These are phyloP conservation scores for Mycena polygramma DNA, from an alignment of 768 basidiomycete species.

Conservation along the genomic window DNA sequence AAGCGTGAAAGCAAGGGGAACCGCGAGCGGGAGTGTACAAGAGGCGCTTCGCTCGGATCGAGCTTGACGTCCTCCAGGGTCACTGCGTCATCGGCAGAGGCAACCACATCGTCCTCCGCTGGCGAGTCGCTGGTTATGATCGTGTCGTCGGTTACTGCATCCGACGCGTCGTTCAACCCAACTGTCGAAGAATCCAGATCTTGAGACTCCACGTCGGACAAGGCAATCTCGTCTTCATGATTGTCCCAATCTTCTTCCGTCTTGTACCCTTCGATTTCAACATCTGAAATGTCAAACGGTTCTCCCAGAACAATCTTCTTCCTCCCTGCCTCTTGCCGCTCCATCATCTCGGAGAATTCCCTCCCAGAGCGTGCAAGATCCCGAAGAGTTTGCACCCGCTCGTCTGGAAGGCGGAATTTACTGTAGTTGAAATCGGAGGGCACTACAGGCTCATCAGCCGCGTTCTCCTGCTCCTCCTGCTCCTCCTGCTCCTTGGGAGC, in stretches of 20 bases:
- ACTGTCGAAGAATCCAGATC: background rate
- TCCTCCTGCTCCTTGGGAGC: conserved; percentile 35
- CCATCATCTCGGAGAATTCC: conserved; percentile 27
- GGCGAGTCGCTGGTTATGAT: too few species aligned
- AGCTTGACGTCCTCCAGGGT: too few species aligned
- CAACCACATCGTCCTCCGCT: background rate
- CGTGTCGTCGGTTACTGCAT: too few species aligned
- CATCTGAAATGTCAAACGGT: conserved; percentile 28
- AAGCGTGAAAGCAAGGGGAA: too few species aligned
- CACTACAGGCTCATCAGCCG: conserved; percentile 1
- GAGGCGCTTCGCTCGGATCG: too few species aligned
- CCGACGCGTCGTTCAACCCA: background rate
- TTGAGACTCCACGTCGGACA: background rate
- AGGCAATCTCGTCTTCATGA: background rate
- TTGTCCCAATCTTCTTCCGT: conserved; percentile 29
- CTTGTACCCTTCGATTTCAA: conserved; percentile 24
- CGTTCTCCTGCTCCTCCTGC: background rate
- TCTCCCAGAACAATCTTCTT: conserved; percentile 35
- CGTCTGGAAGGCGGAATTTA: conserved; percentile 29
- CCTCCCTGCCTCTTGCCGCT: conserved; percentile 22
- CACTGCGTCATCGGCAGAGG: background rate
- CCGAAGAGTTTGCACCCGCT: conserved; percentile 14
- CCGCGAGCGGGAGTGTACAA: too few species aligned
- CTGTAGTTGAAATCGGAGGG: conserved; percentile 27
- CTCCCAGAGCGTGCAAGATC: conserved; percentile 35